These are phyloP conservation scores for Acephala macrosclerotiorum DNA, from an alignment of 2,329 filamentous ascomycete species.

Conservation along the genomic window DNA sequence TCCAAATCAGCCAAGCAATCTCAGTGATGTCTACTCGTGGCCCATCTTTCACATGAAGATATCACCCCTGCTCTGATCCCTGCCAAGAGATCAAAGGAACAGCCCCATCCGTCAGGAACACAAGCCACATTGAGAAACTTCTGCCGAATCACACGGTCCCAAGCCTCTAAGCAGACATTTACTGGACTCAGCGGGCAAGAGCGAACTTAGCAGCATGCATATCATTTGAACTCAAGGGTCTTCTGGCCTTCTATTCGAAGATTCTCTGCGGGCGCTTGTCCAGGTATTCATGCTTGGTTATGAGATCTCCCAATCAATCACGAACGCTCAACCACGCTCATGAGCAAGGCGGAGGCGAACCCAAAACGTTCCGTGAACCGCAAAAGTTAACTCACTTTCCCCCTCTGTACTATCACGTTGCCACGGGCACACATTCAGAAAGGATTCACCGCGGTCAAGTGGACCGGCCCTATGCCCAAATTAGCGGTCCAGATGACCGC, in stretches of 20 bases:
- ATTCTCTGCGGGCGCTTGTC: constrained; percentile 8
- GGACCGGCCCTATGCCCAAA: neutral
- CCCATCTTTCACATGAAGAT: constrained; percentile 4
- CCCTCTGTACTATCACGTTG: neutral
- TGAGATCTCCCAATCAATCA: constrained; percentile 4
- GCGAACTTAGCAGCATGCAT: neutral
- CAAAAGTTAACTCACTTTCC: neutral
- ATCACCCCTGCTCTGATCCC: neutral
- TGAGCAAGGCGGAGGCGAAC: constrained; percentile 3
- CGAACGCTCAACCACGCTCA: neutral
- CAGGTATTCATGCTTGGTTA: neutral
- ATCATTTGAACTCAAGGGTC: constrained; percentile 6
- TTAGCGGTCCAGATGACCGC: constrained; percentile 6
- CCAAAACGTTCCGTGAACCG: constrained; percentile 8
- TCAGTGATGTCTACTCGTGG: neutral
- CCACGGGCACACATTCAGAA: neutral
- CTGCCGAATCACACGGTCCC: neutral
- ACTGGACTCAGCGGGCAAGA: neutral
- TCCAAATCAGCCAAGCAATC: constrained; percentile 4
- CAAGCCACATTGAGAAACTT: neutral
- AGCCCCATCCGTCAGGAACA: constrained; percentile 7
- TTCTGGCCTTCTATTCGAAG: constrained; percentile 13
- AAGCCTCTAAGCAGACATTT: neutral
- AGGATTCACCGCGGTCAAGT: neutral
- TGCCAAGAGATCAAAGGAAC: neutral